Percentiles rank a stretch among this genome's conserved stretches.
Evolutionary conservation across 805 yeast species (phyloP).

Genomic region (Starmerella geochares): DNA sequence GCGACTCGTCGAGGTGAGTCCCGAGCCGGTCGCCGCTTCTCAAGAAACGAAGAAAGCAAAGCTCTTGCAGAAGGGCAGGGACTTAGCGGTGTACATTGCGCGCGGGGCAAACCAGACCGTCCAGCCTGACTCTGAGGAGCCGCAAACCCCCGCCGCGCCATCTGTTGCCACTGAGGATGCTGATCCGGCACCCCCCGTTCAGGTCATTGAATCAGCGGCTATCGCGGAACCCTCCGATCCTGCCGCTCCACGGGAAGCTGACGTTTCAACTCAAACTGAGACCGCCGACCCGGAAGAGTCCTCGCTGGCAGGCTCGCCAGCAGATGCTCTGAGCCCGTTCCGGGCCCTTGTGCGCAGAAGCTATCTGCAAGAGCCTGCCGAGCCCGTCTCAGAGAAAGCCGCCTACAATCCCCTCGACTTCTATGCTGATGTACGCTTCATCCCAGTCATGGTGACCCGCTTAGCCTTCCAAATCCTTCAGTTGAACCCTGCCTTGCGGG

Average conservation of each 20-base stretch:
- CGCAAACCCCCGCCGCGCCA: too few species aligned
- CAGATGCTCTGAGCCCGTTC: not conserved
- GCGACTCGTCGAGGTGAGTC: not conserved
- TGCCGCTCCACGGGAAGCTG: too few species aligned
- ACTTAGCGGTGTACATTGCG: not conserved
- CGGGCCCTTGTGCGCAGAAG: slow-evolving; percentile 6
- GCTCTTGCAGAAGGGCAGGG: not conserved
- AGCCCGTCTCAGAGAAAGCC: not conserved
- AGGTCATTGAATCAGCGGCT: too few species aligned
- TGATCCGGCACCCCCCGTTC: too few species aligned
- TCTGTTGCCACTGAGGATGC: too few species aligned
- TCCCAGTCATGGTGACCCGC: slow-evolving; percentile 19
- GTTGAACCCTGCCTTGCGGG: slow-evolving; percentile 11
- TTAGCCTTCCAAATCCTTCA: slow-evolving; percentile 24
- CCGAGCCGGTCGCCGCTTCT: not conserved
- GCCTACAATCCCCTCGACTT: slow-evolving; percentile 11
- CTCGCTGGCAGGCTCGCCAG: too few species aligned
- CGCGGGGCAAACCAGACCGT: not conserved
- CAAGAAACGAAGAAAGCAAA: not conserved
- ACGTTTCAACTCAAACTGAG: too few species aligned
- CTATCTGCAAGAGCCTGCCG: not conserved
- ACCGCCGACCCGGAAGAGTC: not conserved
- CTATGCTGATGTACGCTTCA: slow-evolving; percentile 17
- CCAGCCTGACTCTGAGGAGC: too few species aligned
- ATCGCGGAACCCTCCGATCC: too few species aligned